Percentiles rank a stretch among this genome's conserved stretches.
phyloP scores from a whole-genome alignment of 306 rosid genomes.

The Rosa lucieae region DNA sequence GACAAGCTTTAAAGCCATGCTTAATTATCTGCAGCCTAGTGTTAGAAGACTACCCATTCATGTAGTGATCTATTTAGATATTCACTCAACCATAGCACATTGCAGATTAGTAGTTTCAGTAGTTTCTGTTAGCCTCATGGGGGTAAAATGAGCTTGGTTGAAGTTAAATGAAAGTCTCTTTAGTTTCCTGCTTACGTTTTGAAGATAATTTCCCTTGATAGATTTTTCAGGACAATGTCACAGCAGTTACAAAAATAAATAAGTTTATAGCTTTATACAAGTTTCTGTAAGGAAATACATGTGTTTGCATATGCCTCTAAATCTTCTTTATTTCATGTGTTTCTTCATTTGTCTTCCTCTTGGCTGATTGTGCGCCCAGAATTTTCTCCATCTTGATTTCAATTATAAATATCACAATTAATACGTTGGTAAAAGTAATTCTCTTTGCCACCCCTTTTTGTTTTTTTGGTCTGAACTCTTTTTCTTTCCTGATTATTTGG shows the following conservation, averaged over 20 bases:
- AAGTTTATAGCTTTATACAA: neutral
- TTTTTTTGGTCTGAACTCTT: neutral
- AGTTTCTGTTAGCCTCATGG: neutral
- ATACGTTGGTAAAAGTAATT: too few relatives aligned
- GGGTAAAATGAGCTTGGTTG: neutral
- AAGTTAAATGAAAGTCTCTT: neutral
- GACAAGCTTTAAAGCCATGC: neutral
- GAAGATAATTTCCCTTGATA: neutral
- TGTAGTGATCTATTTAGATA: neutral
- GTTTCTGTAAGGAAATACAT: too few relatives aligned
- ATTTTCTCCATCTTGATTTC: neutral
- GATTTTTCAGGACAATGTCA: neutral
- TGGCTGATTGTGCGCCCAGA: neutral
- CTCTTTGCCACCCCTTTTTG: neutral
- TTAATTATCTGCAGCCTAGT: neutral
- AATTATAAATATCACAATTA: neutral
- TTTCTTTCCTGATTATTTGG: too few relatives aligned
- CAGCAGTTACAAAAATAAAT: neutral
- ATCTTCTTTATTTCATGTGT: too few relatives aligned
- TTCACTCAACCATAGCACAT: neutral
- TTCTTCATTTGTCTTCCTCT: neutral
- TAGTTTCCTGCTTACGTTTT: too few relatives aligned
- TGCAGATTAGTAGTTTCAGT: neutral
- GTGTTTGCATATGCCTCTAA: neutral
- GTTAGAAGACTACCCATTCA: neutral